Evolutionary conservation across 2,329 filamentous ascomycete species (phyloP).

Genomic region (Lachnellula cervina): DNA sequence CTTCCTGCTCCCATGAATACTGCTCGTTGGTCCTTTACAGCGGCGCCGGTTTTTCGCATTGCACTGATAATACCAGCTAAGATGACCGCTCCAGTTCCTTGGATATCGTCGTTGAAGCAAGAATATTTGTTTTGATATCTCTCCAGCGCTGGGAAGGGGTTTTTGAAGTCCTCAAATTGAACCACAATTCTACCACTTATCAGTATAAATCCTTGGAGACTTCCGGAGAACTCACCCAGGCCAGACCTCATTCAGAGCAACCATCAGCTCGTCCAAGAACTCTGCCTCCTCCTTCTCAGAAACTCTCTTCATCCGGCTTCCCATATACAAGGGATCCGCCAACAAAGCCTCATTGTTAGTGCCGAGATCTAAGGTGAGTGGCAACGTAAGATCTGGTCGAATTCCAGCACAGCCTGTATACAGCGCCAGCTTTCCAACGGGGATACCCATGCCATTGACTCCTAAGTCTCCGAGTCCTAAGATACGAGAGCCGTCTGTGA

Average conservation of each 20-base stretch:
- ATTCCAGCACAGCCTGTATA: constrained; percentile 84
- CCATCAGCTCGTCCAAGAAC: constrained; percentile 72
- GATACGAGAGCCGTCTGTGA: constrained; percentile 61
- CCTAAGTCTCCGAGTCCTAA: constrained; percentile 77
- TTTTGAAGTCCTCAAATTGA: constrained; percentile 75
- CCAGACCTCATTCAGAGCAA: constrained; percentile 60
- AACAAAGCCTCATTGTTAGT: constrained; percentile 74
- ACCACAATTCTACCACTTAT: constrained; percentile 47
- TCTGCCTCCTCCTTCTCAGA: constrained; percentile 67
- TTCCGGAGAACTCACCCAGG: constrained; percentile 77
- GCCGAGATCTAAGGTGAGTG: constrained; percentile 79
- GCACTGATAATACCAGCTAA: constrained; percentile 75
- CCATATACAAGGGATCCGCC: constrained; percentile 73
- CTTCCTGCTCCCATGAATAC: constrained; percentile 77
- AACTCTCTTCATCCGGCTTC: constrained; percentile 60
- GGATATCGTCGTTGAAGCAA: constrained; percentile 89
- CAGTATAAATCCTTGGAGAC: constrained; percentile 70
- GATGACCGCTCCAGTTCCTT: constrained; percentile 83
- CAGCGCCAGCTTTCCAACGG: constrained; percentile 74
- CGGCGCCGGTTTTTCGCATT: constrained; percentile 60
- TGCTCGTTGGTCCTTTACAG: constrained; percentile 63
- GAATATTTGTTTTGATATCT: constrained; percentile 68
- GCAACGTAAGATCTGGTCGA: constrained; percentile 72
- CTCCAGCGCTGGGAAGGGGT: constrained; percentile 51
- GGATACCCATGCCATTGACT: constrained; percentile 78